Base-by-base conservation (phyloP, 257 asterid species). In the Striga asiatica region DNA sequence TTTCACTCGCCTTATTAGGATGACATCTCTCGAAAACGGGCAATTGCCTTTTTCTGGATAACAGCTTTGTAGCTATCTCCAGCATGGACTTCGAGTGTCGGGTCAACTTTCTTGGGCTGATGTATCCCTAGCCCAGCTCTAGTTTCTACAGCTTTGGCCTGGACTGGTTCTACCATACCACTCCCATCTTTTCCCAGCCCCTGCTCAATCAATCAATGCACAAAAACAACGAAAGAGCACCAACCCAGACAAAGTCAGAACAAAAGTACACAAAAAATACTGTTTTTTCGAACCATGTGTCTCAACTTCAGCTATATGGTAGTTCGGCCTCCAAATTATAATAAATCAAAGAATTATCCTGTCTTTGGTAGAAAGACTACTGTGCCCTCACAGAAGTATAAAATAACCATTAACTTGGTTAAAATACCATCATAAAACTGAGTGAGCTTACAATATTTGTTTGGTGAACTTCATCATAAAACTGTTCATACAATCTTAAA, bases 41-140 rank as follows among this genome's bases (percentile, higher is more conserved):
- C 97, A 51, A 92, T 92, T 20, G 98, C 98, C 76, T 88, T 88
- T 80, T 92, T 88, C 70, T 92, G 98, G 60, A 92, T 88, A 56
- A 92, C 92, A 13, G 94, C 89, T 81, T 66, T 82, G 78, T 92
- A 88, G 80, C 95, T 92, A 66, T 92, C 98, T 48, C 98, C 98
- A 0, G 97, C 83, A 72, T 84, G 97, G 64, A 85, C 97, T 73
- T 88, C 97, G 32, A 92, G 88, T 68, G 54, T 62, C 2, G 93
- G 94, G 32, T 87, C 98, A 51, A 71, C 78, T 75, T 84, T 91
- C 81, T 84, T 88, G 4, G 93, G 86, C 43, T 80, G 83, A 59
- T 74, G 95, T 74, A 72, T 79, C 49, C 98, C 98, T 2, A 92
- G 77, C 23, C 98, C 98, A 0, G 95, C 95, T 76, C 97, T 74